These are phyloP conservation scores for Otatea glauca DNA, from an alignment of 176 grass and related monocot genomes.

Conservation along the genomic window DNA sequence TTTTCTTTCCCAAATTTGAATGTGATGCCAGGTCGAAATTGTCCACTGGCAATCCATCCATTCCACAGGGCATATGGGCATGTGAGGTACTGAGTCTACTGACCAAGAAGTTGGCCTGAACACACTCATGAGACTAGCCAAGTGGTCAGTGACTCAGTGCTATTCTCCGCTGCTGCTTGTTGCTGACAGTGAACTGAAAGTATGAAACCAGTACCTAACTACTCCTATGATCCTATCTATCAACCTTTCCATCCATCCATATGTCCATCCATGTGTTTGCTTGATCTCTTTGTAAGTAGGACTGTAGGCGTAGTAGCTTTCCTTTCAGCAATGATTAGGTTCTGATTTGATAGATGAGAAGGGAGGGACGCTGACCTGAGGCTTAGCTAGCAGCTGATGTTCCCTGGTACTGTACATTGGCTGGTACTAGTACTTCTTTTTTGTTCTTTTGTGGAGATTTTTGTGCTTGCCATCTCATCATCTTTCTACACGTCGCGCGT, in stretches of 20 bases:
- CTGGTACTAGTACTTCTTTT: neutral
- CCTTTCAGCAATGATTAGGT: slow-evolving; percentile 50
- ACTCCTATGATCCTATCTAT: too few species aligned
- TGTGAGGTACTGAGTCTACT: neutral
- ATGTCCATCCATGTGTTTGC: neutral
- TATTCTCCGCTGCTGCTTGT: neutral
- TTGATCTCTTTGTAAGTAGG: neutral
- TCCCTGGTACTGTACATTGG: neutral
- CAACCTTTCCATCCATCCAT: neutral
- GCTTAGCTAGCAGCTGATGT: neutral
- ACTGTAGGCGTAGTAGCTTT: neutral
- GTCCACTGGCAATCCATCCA: neutral
- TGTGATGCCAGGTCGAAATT: neutral
- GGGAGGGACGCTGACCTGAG: neutral
- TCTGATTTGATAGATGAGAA: slow-evolving; percentile 52
- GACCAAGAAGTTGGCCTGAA: neutral
- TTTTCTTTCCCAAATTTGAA: slow-evolving; percentile 16
- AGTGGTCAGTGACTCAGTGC: too few species aligned
- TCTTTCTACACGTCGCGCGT: neutral
- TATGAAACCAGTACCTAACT: neutral
- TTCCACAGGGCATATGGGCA: neutral
- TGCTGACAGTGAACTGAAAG: neutral
- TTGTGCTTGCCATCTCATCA: neutral
- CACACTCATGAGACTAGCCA: neutral
- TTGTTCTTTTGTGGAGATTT: neutral